Conservation (phyloP, 1,139 yeast genomes). For the Lodderomyces theae region DNA sequence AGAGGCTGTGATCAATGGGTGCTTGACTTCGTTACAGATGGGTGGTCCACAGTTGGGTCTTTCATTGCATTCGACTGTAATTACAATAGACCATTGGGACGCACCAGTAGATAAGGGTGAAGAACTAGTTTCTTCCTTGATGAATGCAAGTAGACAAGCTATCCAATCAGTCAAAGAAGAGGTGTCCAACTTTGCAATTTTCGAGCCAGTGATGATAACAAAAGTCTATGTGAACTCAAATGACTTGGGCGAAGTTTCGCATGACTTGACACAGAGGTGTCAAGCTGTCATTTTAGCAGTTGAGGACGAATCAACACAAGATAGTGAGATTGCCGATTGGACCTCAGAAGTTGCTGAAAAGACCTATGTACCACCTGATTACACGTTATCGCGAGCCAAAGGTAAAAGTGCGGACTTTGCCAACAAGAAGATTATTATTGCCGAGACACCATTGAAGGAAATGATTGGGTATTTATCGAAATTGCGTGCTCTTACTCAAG, state of each 20-base stretch:
- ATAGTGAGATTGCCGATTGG: conserved; percentile 39
- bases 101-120: conserved; percentile 54
- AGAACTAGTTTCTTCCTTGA: conserved; percentile 22
- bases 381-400: conserved; percentile 28
- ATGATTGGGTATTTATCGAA: conserved; percentile 86
- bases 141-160: conserved; percentile 32
- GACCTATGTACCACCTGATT: conserved; percentile 59
- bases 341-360: conserved; percentile 50
- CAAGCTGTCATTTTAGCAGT: conserved; percentile 67
- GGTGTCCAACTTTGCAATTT: conserved; percentile 44
- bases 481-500: conserved; percentile 82
- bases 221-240: conserved; percentile 66
- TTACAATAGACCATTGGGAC: conserved; percentile 50
- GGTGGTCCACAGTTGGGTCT: conserved; percentile 71
- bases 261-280: conserved; percentile 66
- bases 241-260: conserved; percentile 79
- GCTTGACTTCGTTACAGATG: conserved; percentile 69
- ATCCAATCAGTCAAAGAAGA: conserved; percentile 31
- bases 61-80: conserved; percentile 61
- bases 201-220: conserved; percentile 88
- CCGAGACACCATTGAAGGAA: conserved; percentile 80
- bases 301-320: conserved; percentile 53
- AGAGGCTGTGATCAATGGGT: conserved; percentile 55
- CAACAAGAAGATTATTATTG: conserved; percentile 58
- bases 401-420: conserved; percentile 17